Evolutionary conservation across 257 asterid genomes (phyloP).

Genomic region (Schizonepeta tenuifolia): DNA sequence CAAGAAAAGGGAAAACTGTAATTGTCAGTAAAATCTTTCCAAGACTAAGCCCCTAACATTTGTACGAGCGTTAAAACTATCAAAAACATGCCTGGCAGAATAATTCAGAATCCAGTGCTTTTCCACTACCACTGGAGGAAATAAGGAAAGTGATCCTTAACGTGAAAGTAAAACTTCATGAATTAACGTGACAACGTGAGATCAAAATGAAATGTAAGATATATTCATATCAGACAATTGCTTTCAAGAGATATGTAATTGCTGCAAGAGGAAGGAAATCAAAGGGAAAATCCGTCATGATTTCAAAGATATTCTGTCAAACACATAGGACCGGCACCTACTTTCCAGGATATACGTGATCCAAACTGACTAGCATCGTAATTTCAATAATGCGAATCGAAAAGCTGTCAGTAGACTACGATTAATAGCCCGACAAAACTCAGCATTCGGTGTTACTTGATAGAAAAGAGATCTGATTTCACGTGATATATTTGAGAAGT

Average conservation of each 20-base stretch:
- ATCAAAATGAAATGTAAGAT: neutral
- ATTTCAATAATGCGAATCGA: neutral
- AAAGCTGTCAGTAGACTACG: constrained; percentile 2
- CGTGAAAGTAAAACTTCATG: neutral
- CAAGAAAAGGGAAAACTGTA: neutral
- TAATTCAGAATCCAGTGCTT: constrained; percentile 5
- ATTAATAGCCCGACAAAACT: constrained; percentile 12
- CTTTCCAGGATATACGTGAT: no score
- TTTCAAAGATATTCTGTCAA: neutral
- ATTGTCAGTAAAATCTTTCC: constrained; percentile 7
- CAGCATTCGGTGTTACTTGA: neutral
- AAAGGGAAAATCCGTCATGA: neutral
- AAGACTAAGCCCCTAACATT: constrained; percentile 5
- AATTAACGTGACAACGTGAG: neutral
- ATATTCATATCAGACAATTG: neutral
- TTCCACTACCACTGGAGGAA: neutral
- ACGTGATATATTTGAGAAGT: constrained; percentile 13
- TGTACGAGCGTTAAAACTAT: neutral
- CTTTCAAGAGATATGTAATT: neutral
- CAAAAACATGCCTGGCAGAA: neutral
- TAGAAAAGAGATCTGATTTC: constrained; percentile 13
- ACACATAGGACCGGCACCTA: constrained; percentile 13
- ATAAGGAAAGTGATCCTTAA: neutral
- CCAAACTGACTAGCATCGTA: neutral
- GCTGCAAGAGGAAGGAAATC: neutral